Base-by-base conservation (phyloP, 164 flowering plant species). In the Macadamia integrifolia region DNA sequence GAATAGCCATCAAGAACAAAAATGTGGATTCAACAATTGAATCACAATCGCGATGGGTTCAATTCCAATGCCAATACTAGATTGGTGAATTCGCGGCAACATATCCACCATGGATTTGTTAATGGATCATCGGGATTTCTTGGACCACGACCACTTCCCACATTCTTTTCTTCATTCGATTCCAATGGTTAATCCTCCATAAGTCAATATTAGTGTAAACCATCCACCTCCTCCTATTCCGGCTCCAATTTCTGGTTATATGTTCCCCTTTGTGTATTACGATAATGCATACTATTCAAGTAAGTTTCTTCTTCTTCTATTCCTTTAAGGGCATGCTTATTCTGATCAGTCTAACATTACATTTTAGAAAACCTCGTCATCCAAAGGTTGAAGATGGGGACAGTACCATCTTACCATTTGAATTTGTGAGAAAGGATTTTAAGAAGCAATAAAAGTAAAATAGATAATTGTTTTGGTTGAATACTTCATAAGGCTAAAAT, bases 241-340 rank as follows among this genome's bases (percentile, higher is more conserved):
- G 6, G 18, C 43, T 60, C 44, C 18, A 23, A 43, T 14, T 12
- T 9, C 44, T 4, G 62, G 44, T 14, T 60, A 60, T 35, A 60
- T 60, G 62, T 44, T 6, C 4, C 62, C 43, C 40, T 60, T 12
- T 60, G 62, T 44, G 44, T 60, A 60, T 60, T 60, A 60, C 18
- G 4, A 43, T 14, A 12, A 32, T 35, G 0, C 8, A 14, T 31
- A 60, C 62, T 60, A 32, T 61, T 18, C 64, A 61, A 11, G 17
- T 35, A 40, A 61, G 3, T 35, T 35, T 35, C 40, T 35, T 35
- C 5, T 35, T 35, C 3, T 23, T 23, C 23, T 23, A 23, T 23
- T 23, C 23, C 23, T 23, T 23, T 23, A 23, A 23, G 23, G 23
- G 23, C 23, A 23, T 23, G 23, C 23, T 23, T 23, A 23, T 23